These are phyloP conservation scores for Amaranthus hypochondriacus DNA, from an alignment of 148 eudicot genomes.

Conservation along the genomic window DNA sequence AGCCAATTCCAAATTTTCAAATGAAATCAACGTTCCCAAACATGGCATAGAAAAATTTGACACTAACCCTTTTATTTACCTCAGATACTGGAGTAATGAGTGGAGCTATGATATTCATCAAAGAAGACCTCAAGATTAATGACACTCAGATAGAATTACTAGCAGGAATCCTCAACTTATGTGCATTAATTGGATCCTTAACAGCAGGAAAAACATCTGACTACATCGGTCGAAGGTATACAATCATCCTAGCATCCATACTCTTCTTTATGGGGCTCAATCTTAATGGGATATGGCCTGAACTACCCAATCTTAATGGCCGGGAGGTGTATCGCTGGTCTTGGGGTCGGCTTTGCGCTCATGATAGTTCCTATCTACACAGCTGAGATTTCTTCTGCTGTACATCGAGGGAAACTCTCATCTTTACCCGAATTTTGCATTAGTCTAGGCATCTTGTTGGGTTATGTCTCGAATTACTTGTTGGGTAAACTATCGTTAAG, in stretches of 20 bases:
- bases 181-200: constrained; percentile 60
- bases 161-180: constrained; percentile 63
- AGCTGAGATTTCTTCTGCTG: constrained; percentile 66
- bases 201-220: constrained; percentile 70
- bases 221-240: constrained; percentile 63
- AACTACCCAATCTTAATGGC: constrained; percentile 41
- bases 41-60: too few relatives aligned
- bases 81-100: constrained; percentile 89
- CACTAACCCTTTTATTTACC: background rate
- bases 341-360: constrained; percentile 75
- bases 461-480: constrained; percentile 53
- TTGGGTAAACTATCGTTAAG: constrained; percentile 39
- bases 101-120: constrained; percentile 71
- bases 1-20: too few relatives aligned
- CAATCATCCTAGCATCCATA: constrained; percentile 45
- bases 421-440: constrained; percentile 70
- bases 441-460: constrained; percentile 54
- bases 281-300: constrained; percentile 70
- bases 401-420: constrained; percentile 54
- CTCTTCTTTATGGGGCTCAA: constrained; percentile 59
- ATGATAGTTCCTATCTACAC: constrained; percentile 80
- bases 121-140: constrained; percentile 56
- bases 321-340: constrained; percentile 65
- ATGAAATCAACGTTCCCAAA: too few relatives aligned
- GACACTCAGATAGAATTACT: constrained; percentile 55